Evolutionary conservation across 139 green algal genomes (phyloP), one percentile per base, ranked within the genome.

Genomic region (Tetraselmis chui): DNA sequence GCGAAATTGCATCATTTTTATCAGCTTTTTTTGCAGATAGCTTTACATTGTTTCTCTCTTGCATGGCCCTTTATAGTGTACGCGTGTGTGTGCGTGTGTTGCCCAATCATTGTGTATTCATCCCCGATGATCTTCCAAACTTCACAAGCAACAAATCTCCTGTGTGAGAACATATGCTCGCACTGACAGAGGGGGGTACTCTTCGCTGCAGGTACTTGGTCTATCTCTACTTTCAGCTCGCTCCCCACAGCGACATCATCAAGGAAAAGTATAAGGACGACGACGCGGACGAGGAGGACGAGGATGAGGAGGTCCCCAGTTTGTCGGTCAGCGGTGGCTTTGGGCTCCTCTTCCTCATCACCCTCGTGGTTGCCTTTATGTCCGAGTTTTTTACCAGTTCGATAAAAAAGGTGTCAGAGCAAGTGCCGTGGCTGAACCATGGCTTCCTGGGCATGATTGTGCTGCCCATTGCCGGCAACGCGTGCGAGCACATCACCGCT

Each of bases 401-500:
- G 0, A 92, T 97, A 27, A 89, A 95, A 88, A 87, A 90, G 23
- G 90, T 97, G n/a, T n/a, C n/a, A n/a, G 2, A 91, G 82, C 80
- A 76, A 86, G 23, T 76, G 80, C 30, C 88, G 2, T 89, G 91
- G 27, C 87, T 98, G 27, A 93, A 89, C 76, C 83, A 92, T 76
- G 80, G 84, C 2, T 97, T 98, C 89, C 80, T 98, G n/a, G 91
- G 91, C 2, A 92, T 94, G 28, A 91, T 96, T 32, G 76, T 98
- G 29, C 87, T 97, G 82, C 94, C 94, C 27, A 95, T 97, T 28
- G 94, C 93, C 0, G 94, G 94, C 84, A 98, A 98, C 31, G 94
- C 94, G 11, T 94, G 90, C 30, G 94, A 97, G 87, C 94, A 98
- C 88, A 93, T 97, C 77, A 95, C 90, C 2, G 94, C 95, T 0